Conservation (phyloP, 2,329 filamentous ascomycete genomes). For the Aspergillus sergii region DNA sequence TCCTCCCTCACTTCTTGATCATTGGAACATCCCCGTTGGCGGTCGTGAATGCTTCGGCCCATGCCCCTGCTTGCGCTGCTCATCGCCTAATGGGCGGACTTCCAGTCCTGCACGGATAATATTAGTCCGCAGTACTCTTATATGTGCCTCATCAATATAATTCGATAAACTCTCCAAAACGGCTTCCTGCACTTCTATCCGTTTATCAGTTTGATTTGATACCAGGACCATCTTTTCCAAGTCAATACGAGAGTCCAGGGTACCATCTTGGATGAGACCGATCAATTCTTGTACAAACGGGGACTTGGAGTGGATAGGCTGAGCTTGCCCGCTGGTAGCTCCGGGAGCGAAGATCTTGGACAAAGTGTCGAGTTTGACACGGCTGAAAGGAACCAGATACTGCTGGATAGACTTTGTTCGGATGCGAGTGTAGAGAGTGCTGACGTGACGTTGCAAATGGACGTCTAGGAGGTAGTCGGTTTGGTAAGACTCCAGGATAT, state of each 20-base stretch:
- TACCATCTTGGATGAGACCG: constrained; percentile 71
- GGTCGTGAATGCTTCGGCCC: constrained; percentile 2
- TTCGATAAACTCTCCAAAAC: constrained; percentile 68
- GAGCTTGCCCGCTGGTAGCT: constrained; percentile 45
- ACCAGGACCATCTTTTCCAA: constrained; percentile 79
- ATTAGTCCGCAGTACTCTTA: constrained; percentile 77
- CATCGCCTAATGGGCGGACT: constrained; percentile 49
- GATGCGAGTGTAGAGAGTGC: constrained; percentile 71
- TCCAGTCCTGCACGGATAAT: constrained; percentile 76
- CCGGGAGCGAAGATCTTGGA: constrained; percentile 70
- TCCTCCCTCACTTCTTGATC: not conserved
- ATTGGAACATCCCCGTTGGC: constrained; percentile 1
- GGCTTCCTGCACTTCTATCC: constrained; percentile 69
- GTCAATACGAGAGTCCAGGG: constrained; percentile 79
- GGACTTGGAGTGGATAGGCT: constrained; percentile 61
- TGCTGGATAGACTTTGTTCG: constrained; percentile 90
- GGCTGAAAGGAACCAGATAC: constrained; percentile 88
- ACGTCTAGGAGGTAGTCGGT: constrained; percentile 89
- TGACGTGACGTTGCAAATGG: constrained; percentile 75
- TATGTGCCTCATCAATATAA: constrained; percentile 74
- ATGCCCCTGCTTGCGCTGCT: constrained; percentile 14
- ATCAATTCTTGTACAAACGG: constrained; percentile 66
- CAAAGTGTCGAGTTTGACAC: constrained; percentile 79
- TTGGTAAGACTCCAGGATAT: constrained; percentile 78
- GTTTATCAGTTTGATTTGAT: constrained; percentile 67